These are phyloP conservation scores for Penicillium sp. DNA, from an alignment of 2,329 filamentous ascomycete genomes.

Conservation along the genomic window DNA sequence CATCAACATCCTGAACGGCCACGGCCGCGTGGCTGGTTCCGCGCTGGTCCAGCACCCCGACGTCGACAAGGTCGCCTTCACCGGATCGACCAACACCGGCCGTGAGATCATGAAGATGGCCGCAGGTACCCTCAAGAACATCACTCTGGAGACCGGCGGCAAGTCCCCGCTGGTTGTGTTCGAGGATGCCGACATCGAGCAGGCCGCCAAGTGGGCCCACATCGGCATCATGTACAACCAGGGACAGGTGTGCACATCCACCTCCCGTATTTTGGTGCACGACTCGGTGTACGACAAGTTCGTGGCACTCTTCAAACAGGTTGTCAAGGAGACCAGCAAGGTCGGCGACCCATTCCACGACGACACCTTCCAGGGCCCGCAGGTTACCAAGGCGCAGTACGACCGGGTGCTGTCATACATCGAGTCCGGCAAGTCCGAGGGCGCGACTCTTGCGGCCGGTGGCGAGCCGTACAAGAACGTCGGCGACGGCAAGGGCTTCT, in stretches of 20 bases:
- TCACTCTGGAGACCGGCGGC: conserved; percentile 51
- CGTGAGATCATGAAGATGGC: conserved; percentile 30
- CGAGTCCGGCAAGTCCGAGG: conserved; percentile 66
- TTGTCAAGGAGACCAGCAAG: conserved; percentile 33
- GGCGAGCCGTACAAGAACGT: conserved; percentile 59
- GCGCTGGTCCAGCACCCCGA: conserved; percentile 21
- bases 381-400: conserved; percentile 38
- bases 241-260: conserved; percentile 66
- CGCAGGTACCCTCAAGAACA: conserved; percentile 42
- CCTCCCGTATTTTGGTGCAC: conserved; percentile 64
- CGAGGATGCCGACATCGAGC: conserved; percentile 46
- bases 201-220: conserved; percentile 42
- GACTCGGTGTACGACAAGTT: conserved; percentile 40
- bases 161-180: conserved; percentile 47
- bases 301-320: conserved; percentile 32
- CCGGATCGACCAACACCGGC: conserved; percentile 23
- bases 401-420: conserved; percentile 65
- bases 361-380: conserved; percentile 38
- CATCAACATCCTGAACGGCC: conserved; percentile 24
- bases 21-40: conserved; percentile 25
- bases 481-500: conserved; percentile 60
- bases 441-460: conserved; percentile 65
- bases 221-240: conserved; percentile 59
- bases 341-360: conserved; percentile 37
- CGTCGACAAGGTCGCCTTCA: conserved; percentile 26